Evolutionary conservation across 306 rosid genomes (phyloP).

Genomic region (Styphnolobium japonicum): DNA sequence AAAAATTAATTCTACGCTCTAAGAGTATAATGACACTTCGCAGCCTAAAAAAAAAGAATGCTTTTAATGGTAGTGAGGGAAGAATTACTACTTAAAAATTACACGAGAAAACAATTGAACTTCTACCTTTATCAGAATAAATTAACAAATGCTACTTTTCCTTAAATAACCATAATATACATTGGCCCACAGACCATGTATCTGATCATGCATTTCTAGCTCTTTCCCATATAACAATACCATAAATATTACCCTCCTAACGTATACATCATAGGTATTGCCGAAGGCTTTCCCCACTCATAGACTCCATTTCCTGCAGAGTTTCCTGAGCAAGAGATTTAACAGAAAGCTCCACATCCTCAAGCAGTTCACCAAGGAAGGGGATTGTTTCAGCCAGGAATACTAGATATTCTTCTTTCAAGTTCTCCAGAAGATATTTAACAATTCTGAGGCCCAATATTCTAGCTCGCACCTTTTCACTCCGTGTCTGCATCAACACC

Average conservation of each 20-base stretch:
- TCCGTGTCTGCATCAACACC: conserved; percentile 92
- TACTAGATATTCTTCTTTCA: conserved; percentile 85
- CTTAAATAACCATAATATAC: conserved; percentile 2
- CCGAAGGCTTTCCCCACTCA: conserved; percentile 78
- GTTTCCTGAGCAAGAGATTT: conserved; percentile 82
- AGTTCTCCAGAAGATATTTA: conserved; percentile 66
- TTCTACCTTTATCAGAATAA: neutral
- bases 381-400: conserved; percentile 86
- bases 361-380: conserved; percentile 88
- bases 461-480: conserved; percentile 69
- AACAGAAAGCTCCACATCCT: conserved; percentile 83
- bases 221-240: neutral
- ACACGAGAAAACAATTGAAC: neutral
- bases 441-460: conserved; percentile 73
- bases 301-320: conserved; percentile 72
- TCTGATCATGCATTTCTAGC: conserved; percentile 9
- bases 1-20: no score
- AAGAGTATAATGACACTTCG: no score
- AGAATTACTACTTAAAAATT: neutral
- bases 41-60: no score
- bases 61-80: neutral
- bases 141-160: neutral
- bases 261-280: conserved; percentile 47
- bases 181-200: neutral
- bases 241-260: neutral